Conservation (phyloP, 345 rosid species). For the Euphorbia peplus region DNA sequence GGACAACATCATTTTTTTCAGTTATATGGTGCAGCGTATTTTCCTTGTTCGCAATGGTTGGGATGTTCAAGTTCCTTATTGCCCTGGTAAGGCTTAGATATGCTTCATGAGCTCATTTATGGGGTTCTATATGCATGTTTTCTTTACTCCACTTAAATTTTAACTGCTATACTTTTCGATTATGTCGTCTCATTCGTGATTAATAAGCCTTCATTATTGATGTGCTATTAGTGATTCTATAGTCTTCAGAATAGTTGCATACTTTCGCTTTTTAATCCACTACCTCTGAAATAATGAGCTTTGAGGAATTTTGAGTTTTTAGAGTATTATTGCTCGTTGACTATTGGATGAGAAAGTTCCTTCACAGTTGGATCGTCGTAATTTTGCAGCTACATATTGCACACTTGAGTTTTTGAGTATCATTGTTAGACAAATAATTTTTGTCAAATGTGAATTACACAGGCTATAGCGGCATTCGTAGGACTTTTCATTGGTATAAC, state of each 20-base stretch:
- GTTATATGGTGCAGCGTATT: conserved; percentile 87
- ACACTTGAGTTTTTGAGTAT: neutral
- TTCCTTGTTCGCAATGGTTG: conserved; percentile 74
- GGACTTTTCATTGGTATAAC: conserved; percentile 65
- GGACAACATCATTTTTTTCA: conserved; percentile 77
- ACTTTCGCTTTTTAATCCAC: neutral
- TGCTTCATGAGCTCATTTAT: conserved; percentile 6
- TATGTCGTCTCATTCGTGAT: neutral
- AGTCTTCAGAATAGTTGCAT: neutral
- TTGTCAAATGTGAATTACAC: conserved; percentile 25
- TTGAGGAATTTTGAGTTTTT: neutral
- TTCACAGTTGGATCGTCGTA: neutral
- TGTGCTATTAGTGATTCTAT: neutral
- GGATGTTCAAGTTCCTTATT: conserved; percentile 63
- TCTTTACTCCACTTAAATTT: neutral
- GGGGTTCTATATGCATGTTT: neutral
- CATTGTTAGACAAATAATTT: neutral
- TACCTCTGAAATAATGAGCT: neutral
- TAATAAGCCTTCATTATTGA: neutral
- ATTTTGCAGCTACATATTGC: neutral
- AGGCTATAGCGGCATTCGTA: conserved; percentile 58
- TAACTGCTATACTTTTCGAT: neutral
- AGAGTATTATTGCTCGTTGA: neutral
- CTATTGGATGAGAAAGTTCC: neutral
- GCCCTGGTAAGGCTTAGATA: conserved; percentile 54